A percentile compares a stretch with the other conserved stretches of the same genome.
phyloP scores from a whole-genome alignment of 2,329 filamentous ascomycete species.

The Hypoxylon sp. region DNA sequence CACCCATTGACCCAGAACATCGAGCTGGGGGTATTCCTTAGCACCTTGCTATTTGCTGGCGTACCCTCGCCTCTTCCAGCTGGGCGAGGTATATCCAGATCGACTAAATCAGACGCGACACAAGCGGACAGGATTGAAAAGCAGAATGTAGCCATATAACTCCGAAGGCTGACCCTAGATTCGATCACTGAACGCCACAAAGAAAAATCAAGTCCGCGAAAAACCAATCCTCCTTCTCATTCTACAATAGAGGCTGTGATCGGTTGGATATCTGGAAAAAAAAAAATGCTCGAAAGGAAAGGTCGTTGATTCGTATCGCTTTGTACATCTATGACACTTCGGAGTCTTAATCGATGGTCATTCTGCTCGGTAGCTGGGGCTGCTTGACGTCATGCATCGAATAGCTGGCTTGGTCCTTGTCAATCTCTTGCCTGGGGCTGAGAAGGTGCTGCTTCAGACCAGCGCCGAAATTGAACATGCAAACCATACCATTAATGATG shows the following conservation, averaged over 20 bases:
- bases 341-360: constrained; percentile 72
- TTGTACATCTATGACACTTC: constrained; percentile 49
- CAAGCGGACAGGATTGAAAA: neutral
- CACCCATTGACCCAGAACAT: constrained; percentile 17
- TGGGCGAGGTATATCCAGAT: constrained; percentile 25
- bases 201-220: constrained; percentile 31
- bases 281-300: constrained; percentile 47
- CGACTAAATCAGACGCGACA: constrained; percentile 10
- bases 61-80: constrained; percentile 18
- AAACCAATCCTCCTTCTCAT: constrained; percentile 34
- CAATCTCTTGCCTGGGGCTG: constrained; percentile 61
- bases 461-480: constrained; percentile 90
- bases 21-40: constrained; percentile 21
- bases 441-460: constrained; percentile 90
- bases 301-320: constrained; percentile 53
- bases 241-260: constrained; percentile 28
- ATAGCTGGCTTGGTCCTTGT: constrained; percentile 69
- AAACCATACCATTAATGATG: constrained; percentile 87
- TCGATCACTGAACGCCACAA: constrained; percentile 37
- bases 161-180: constrained; percentile 35
- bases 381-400: constrained; percentile 73
- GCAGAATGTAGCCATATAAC: constrained; percentile 31
- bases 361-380: constrained; percentile 66
- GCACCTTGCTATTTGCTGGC: constrained; percentile 6
- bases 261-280: constrained; percentile 50